Percentiles rank a stretch among this genome's conserved stretches.
Conservation (phyloP, 495 filamentous ascomycete species). For the Parachaetomium inaequale region DNA sequence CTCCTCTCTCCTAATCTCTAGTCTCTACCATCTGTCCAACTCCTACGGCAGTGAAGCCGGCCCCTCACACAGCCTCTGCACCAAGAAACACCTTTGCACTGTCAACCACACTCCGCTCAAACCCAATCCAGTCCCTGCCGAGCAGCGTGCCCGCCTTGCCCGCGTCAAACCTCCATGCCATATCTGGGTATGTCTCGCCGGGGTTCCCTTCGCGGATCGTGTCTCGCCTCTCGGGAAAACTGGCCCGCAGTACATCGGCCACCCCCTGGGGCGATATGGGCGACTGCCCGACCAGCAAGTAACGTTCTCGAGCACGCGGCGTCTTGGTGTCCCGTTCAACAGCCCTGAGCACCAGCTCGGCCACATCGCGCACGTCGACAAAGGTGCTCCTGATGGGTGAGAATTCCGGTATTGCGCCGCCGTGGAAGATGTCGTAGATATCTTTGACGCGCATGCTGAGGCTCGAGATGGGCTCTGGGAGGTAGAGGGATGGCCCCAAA, state of each 20-base stretch:
- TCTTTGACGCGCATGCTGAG: conserved; percentile 30
- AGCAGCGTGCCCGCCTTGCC: conserved; percentile 28
- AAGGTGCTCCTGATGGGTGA: conserved; percentile 29
- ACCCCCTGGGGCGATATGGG: conserved; percentile 29
- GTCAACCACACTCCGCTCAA: conserved; percentile 34
- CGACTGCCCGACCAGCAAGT: conserved; percentile 22
- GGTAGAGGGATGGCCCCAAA: conserved; percentile 31
- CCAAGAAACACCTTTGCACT: conserved; percentile 26
- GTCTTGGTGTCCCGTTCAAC: conserved; percentile 20
- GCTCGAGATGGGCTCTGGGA: conserved; percentile 24
- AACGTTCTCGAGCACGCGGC: conserved; percentile 26
- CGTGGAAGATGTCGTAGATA: conserved; percentile 30
- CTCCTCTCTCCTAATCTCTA: background rate
- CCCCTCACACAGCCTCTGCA: background rate
- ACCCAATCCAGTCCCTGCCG: conserved; percentile 34
- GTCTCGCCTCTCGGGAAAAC: conserved; percentile 29
- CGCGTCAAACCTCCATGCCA: conserved; percentile 24
- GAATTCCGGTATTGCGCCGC: conserved; percentile 24
- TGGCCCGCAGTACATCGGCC: conserved; percentile 30
- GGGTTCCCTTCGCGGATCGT: conserved; percentile 32
- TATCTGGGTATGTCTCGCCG: conserved; percentile 21
- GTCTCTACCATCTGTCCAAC: no score
- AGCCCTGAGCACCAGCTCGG: conserved; percentile 33
- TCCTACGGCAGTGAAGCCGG: background rate
- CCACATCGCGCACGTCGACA: conserved; percentile 38